Conservation (phyloP, 2,329 filamentous ascomycete genomes). For the Pseudogymnoascus sp. region DNA sequence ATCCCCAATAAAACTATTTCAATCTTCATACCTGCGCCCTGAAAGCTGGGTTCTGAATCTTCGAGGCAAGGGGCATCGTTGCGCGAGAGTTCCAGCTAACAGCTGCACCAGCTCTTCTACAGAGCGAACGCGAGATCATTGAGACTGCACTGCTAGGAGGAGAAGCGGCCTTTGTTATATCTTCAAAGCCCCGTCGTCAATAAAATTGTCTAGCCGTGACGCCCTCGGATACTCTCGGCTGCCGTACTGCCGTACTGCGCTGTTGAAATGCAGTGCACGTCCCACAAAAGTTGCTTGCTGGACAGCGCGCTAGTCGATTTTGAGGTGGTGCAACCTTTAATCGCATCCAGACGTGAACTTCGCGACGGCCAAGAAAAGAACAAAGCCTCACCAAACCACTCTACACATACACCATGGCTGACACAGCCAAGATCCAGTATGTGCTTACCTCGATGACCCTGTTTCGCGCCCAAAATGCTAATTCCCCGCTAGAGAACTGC, state of each 20-base stretch:
- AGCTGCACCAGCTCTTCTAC: constrained; percentile 44
- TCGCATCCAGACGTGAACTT: constrained; percentile 18
- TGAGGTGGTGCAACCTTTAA: constrained; percentile 10
- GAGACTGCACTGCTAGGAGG: constrained; percentile 25
- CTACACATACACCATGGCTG: constrained; percentile 44
- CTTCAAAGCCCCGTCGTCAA: not conserved
- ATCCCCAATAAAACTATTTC: constrained; percentile 10
- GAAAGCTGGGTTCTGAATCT: constrained; percentile 54
- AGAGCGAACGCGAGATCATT: constrained; percentile 51
- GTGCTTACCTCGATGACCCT: constrained; percentile 8
- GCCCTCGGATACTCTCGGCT: not conserved
- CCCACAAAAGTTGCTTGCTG: not conserved
- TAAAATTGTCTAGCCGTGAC: constrained; percentile 7
- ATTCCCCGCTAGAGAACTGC: constrained; percentile 59
- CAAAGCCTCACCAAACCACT: constrained; percentile 19
- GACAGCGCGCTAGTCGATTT: constrained; percentile 17
- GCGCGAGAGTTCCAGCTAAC: constrained; percentile 37
- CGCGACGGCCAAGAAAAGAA: constrained; percentile 16
- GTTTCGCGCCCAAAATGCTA: constrained; percentile 14
- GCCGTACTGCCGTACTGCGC: not conserved
- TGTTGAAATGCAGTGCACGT: not conserved
- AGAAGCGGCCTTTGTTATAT: not conserved
- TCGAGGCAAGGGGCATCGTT: constrained; percentile 74
- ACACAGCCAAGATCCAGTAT: constrained; percentile 62
- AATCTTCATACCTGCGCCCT: constrained; percentile 41